Evolutionary conservation across 148 eudicot species (phyloP).

Genomic region (Diospyros lotus): DNA sequence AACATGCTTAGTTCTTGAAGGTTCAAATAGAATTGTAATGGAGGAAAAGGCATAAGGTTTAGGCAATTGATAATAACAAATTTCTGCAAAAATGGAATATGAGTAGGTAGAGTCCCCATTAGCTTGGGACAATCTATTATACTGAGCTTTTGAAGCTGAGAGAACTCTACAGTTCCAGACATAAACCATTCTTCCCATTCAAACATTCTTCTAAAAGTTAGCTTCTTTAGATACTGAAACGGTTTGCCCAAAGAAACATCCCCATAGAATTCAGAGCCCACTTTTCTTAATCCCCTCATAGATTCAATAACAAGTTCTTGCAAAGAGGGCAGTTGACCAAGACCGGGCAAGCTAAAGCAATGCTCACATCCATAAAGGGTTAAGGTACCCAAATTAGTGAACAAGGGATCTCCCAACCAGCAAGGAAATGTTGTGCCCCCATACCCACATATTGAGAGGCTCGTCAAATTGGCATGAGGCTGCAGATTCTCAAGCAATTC

Average conservation of each 20-base stretch:
- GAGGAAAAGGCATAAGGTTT: not conserved
- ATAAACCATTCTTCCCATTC: not conserved
- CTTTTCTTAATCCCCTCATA: not conserved
- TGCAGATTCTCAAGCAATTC: not conserved
- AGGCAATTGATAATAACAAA: not conserved
- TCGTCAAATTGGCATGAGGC: not conserved
- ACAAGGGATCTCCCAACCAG: not conserved
- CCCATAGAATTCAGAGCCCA: not conserved
- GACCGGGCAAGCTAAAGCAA: not conserved
- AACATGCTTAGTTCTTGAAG: not conserved
- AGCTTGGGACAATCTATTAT: not conserved
- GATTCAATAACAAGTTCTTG: not conserved
- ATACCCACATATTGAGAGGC: not conserved
- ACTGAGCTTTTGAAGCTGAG: not conserved
- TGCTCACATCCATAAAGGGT: not conserved
- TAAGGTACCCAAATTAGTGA: not conserved
- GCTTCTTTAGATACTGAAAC: not conserved
- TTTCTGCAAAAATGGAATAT: not conserved
- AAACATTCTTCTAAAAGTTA: not conserved
- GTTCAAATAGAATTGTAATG: not conserved
- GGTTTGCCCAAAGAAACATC: not conserved
- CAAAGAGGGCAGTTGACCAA: not conserved
- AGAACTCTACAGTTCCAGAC: not conserved
- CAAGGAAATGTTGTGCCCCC: not conserved
- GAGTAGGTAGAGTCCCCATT: not conserved